phyloP scores from a whole-genome alignment of 805 yeast species.

The Ogataea glucozyma region DNA sequence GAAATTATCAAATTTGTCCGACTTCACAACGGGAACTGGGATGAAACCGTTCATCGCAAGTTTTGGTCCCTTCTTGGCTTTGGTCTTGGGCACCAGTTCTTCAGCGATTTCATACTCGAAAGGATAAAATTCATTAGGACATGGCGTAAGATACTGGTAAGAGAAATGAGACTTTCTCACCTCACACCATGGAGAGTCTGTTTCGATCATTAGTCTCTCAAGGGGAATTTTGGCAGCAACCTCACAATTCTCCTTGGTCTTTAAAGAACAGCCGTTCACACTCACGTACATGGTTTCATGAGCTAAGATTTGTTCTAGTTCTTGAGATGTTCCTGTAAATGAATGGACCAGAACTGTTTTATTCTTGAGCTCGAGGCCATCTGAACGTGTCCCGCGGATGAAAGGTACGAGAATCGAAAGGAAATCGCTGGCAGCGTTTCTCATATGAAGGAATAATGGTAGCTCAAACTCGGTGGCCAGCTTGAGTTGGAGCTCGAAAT shows the following conservation, averaged over 20 bases:
- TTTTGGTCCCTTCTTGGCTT: conserved; percentile 22
- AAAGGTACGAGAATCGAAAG: conserved; percentile 62
- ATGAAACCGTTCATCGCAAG: conserved; percentile 47
- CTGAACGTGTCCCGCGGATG: conserved; percentile 42
- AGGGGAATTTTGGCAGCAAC: conserved; percentile 71
- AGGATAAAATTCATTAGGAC: conserved; percentile 62
- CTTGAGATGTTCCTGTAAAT: conserved; percentile 79
- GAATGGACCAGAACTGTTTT: conserved; percentile 88
- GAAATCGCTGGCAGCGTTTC: conserved; percentile 84
- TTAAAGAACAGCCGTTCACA: conserved; percentile 90
- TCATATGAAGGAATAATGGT: conserved; percentile 89
- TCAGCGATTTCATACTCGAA: conserved; percentile 22
- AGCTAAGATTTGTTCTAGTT: conserved; percentile 55
- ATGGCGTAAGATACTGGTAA: conserved; percentile 52
- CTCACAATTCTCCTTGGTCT: conserved; percentile 68
- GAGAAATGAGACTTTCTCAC: conserved; percentile 81
- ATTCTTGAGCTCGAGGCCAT: conserved; percentile 33
- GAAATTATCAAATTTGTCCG: conserved; percentile 46
- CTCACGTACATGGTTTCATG: conserved; percentile 68
- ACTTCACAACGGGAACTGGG: conserved; percentile 66
- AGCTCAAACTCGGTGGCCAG: conserved; percentile 56
- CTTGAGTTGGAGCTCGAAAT: conserved; percentile 74
- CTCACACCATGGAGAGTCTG: conserved; percentile 99
- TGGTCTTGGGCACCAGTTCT: conserved; percentile 11
- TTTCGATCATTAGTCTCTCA: conserved; percentile 74